phyloP scores from a whole-genome alignment of 495 filamentous ascomycete genomes.

The Penicillium psychrofluorescens region DNA sequence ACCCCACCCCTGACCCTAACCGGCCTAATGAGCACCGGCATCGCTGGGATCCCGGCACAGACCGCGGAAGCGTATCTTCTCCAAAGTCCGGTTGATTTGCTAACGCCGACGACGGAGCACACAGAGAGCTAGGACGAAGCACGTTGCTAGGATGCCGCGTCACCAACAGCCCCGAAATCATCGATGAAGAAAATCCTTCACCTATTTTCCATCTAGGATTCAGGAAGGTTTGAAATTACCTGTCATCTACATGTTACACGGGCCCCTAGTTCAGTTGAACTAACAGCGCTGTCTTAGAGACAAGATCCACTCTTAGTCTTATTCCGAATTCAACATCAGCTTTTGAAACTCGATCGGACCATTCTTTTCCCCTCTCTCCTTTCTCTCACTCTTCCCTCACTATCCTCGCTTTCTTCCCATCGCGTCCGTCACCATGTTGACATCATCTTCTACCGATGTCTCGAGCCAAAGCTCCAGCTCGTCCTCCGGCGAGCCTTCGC shows the following conservation, averaged over 20 bases:
- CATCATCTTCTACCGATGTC: conserved; percentile 20
- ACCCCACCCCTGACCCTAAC: too few relatives aligned
- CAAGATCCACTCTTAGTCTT: conserved; percentile 23
- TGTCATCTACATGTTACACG: conserved; percentile 25
- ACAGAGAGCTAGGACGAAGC: too few relatives aligned
- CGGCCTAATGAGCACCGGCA: too few relatives aligned
- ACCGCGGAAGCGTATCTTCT: too few relatives aligned
- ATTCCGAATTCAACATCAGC: conserved; percentile 11
- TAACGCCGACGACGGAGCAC: too few relatives aligned
- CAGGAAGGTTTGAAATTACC: conserved; percentile 11
- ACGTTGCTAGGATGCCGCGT: not conserved
- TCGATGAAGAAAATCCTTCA: too few relatives aligned
- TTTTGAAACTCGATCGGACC: not conserved
- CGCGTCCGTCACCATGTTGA: conserved; percentile 14
- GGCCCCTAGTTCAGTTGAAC: conserved; percentile 13
- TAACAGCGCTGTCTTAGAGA: conserved; percentile 15
- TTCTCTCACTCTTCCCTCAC: conserved; percentile 6
- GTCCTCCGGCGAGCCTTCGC: conserved; percentile 22
- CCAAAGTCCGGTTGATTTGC: too few relatives aligned
- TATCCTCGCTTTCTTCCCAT: conserved; percentile 2
- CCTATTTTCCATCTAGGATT: not conserved
- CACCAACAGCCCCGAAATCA: not conserved
- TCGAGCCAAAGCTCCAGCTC: conserved; percentile 18
- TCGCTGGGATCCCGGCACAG: too few relatives aligned
- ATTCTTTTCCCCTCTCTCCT: conserved; percentile 8